phyloP scores from a whole-genome alignment of 768 basidiomycete species.

The Mycena chlorophos region DNA sequence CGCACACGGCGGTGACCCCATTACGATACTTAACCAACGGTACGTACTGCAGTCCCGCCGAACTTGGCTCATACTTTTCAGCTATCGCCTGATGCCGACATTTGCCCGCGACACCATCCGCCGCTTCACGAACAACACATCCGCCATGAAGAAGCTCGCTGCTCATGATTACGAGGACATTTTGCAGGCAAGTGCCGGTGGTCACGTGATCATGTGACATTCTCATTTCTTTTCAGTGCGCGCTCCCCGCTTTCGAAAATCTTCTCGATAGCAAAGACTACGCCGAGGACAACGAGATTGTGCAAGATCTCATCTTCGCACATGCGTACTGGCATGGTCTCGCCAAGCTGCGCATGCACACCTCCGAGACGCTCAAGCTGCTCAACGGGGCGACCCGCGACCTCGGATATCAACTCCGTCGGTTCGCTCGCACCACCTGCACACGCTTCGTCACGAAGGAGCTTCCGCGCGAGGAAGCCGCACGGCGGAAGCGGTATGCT shows the following conservation, averaged over 20 bases:
- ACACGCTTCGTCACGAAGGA: slow-evolving; percentile 28
- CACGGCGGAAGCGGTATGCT: slow-evolving; percentile 17
- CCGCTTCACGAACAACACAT: too few relatives aligned
- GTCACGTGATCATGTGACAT: background rate
- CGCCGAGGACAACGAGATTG: slow-evolving; percentile 14
- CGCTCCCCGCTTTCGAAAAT: slow-evolving; percentile 39
- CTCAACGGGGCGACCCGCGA: slow-evolving; percentile 22
- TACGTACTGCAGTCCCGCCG: background rate
- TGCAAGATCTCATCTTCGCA: slow-evolving; percentile 29
- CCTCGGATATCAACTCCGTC: slow-evolving; percentile 26
- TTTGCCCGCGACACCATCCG: background rate
- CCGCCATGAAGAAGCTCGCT: background rate
- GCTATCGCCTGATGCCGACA: background rate
- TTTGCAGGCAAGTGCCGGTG: slow-evolving; percentile 30
- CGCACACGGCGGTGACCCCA: slow-evolving; percentile 1
- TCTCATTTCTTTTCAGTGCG: slow-evolving; percentile 27
- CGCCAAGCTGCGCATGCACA: slow-evolving; percentile 36
- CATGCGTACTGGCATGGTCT: slow-evolving; percentile 36
- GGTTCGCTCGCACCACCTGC: slow-evolving; percentile 28
- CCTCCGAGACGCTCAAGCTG: slow-evolving; percentile 17
- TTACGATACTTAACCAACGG: slow-evolving; percentile 20
- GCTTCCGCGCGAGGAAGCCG: slow-evolving; percentile 32
- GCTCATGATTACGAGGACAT: slow-evolving; percentile 31
- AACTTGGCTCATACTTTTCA: background rate
- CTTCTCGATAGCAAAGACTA: slow-evolving; percentile 27